A percentile compares a stretch with the other conserved stretches of the same genome.
Conservation (phyloP, 768 basidiomycete genomes). For the Suillus lakei region DNA sequence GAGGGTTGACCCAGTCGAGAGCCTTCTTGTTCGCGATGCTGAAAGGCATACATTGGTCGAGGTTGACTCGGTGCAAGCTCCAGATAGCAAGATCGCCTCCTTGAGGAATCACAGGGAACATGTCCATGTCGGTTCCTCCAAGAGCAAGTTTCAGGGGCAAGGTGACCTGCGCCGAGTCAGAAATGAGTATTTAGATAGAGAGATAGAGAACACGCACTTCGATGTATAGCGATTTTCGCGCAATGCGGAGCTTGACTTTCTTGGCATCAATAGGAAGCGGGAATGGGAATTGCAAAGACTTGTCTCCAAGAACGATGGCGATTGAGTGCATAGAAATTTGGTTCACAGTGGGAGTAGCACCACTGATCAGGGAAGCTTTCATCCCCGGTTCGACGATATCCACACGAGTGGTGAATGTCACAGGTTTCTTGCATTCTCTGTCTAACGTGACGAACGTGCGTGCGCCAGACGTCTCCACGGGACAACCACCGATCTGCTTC, state of each 20-base stretch:
- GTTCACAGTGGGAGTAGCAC: constrained; percentile 24
- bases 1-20: constrained; percentile 37
- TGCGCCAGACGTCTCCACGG: not conserved
- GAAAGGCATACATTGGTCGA: constrained; percentile 41
- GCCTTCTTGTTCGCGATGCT: constrained; percentile 21
- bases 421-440: constrained; percentile 15
- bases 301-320: constrained; percentile 19
- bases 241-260: constrained; percentile 47
- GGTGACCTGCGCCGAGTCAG: constrained; percentile 22
- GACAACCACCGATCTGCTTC: constrained; percentile 11
- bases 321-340: constrained; percentile 4
- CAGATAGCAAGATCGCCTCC: constrained; percentile 23
- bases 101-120: constrained; percentile 33
- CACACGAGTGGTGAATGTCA: constrained; percentile 21
- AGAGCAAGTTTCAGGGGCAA: constrained; percentile 19
- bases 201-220: constrained; percentile 28
- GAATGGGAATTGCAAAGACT: constrained; percentile 36
- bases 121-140: constrained; percentile 21
- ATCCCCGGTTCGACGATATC: constrained; percentile 2
- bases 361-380: constrained; percentile 20
- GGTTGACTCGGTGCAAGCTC: constrained; percentile 46
- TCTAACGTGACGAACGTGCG: constrained; percentile 21
- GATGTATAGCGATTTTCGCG: constrained; percentile 59
- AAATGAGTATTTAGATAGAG: not conserved
- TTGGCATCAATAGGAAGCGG: constrained; percentile 49